phyloP scores from a whole-genome alignment of 371 early-diverging fungal species.

The Mucor racemosus region DNA sequence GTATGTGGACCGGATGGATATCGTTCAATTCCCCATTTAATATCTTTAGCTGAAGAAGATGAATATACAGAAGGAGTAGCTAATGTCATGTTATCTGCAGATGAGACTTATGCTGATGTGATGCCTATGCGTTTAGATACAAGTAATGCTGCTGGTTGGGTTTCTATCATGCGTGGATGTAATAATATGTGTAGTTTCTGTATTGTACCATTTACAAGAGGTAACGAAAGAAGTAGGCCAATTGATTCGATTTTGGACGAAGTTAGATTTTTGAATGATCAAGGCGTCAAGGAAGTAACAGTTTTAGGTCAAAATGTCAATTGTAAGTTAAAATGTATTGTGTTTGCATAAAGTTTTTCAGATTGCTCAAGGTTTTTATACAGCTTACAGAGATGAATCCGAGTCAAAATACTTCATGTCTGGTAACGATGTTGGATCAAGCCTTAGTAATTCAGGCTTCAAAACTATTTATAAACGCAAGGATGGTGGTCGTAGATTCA shows the following conservation, averaged over 20 bases:
- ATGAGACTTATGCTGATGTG: slow-evolving; percentile 85
- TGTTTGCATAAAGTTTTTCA: neutral
- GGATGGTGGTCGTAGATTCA: slow-evolving; percentile 77
- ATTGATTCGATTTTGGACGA: slow-evolving; percentile 75
- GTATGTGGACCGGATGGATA: slow-evolving; percentile 87
- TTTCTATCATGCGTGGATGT: slow-evolving; percentile 84
- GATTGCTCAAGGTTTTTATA: neutral
- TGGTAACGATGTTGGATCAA: slow-evolving; percentile 34
- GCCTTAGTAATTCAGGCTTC: slow-evolving; percentile 70
- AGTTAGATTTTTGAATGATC: slow-evolving; percentile 64
- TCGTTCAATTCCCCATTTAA: slow-evolving; percentile 74
- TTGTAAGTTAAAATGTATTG: slow-evolving; percentile 34
- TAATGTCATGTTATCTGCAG: slow-evolving; percentile 83
- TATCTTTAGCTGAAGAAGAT: slow-evolving; percentile 67
- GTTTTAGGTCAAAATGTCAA: slow-evolving; percentile 87
- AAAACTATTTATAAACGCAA: slow-evolving; percentile 79
- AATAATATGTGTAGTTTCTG: slow-evolving; percentile 88
- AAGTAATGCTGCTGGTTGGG: slow-evolving; percentile 64
- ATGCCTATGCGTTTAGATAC: slow-evolving; percentile 74
- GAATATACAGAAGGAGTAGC: slow-evolving; percentile 72
- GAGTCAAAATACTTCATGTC: slow-evolving; percentile 54
- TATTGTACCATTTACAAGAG: slow-evolving; percentile 78
- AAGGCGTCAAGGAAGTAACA: slow-evolving; percentile 79
- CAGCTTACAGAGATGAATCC: slow-evolving; percentile 72
- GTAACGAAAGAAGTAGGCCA: slow-evolving; percentile 75